Percentiles rank a stretch among this genome's conserved stretches.
phyloP scores from a whole-genome alignment of 768 basidiomycete species.

The Butyriboletus loyo region DNA sequence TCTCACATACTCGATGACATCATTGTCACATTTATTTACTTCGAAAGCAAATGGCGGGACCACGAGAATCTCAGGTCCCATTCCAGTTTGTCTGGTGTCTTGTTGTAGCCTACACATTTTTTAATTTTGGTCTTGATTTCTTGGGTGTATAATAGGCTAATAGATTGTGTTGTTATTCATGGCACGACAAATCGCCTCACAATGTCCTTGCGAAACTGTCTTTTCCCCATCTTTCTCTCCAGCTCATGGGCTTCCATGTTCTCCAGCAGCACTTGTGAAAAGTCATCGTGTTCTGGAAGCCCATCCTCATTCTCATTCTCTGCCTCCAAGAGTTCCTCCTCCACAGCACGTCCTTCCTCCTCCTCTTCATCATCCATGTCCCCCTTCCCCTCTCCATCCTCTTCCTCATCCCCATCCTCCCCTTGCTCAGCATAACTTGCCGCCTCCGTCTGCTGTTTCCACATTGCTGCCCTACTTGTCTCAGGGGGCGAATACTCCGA shows the following conservation, averaged over 20 bases:
- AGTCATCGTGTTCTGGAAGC: slow-evolving; percentile 1
- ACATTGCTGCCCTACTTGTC: slow-evolving; percentile 27
- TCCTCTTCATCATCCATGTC: not conserved
- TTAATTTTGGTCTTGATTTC: not conserved
- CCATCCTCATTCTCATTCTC: not conserved
- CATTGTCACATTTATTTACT: slow-evolving; percentile 35
- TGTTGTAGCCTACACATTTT: not conserved
- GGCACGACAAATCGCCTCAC: slow-evolving; percentile 4
- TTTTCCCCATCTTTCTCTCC: slow-evolving; percentile 17
- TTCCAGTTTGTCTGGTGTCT: not conserved
- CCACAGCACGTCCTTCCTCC: slow-evolving; percentile 13
- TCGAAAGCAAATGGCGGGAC: slow-evolving; percentile 30
- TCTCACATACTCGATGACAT: slow-evolving; percentile 34
- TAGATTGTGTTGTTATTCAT: not conserved
- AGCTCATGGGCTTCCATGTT: slow-evolving; percentile 7
- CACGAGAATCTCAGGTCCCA: slow-evolving; percentile 17
- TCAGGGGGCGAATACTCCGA: slow-evolving; percentile 28
- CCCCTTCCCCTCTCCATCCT: not conserved
- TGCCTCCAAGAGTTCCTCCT: not conserved
- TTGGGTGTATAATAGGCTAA: not conserved
- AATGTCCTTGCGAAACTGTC: slow-evolving; percentile 9
- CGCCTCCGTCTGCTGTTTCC: slow-evolving; percentile 18
- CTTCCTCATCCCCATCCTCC: not conserved
- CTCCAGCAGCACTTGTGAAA: slow-evolving; percentile 7
- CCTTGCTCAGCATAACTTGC: not conserved